These are phyloP conservation scores for Pyrenophora tritici-repentis DNA, from an alignment of 2,329 filamentous ascomycete genomes.

Conservation along the genomic window DNA sequence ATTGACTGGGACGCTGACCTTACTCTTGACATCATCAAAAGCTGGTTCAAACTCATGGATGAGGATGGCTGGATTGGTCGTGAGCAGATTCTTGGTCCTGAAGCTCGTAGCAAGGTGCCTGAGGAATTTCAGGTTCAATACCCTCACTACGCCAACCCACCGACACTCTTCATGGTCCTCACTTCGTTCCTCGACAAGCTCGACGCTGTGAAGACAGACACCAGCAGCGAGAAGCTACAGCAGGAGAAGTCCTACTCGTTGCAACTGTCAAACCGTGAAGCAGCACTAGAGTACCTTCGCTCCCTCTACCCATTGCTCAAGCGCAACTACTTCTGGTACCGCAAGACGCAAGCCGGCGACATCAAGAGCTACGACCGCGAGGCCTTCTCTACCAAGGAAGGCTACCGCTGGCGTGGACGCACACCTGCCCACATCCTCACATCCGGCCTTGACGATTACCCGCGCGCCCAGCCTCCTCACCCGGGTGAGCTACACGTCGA, in stretches of 20 bases:
- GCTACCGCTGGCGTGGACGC: conserved; percentile 91
- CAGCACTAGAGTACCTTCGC: conserved; percentile 72
- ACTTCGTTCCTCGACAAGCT: conserved; percentile 83
- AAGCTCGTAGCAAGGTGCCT: conserved; percentile 94
- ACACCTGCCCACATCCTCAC: conserved; percentile 86
- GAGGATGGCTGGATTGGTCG: conserved; percentile 96
- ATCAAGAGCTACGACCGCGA: conserved; percentile 89
- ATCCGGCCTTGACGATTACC: conserved; percentile 95
- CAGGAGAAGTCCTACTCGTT: conserved; percentile 59
- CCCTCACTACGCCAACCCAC: conserved; percentile 95
- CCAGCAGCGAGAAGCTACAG: conserved; percentile 42
- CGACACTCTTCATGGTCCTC: conserved; percentile 88
- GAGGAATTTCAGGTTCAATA: conserved; percentile 93
- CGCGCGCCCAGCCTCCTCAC: conserved; percentile 88
- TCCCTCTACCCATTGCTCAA: conserved; percentile 85
- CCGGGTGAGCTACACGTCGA: conserved; percentile 95
- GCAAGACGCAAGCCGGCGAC: conserved; percentile 86
- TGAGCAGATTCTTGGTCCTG: conserved; percentile 89
- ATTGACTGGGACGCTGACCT: conserved; percentile 94
- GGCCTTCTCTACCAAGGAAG: conserved; percentile 87
- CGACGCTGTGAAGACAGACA: conserved; percentile 51
- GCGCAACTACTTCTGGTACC: conserved; percentile 93
- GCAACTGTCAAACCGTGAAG: conserved; percentile 69
- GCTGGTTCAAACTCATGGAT: conserved; percentile 96
- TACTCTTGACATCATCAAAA: conserved; percentile 80